These are phyloP conservation scores for Crithidia acanthocephali DNA, from an alignment of 208 protist species.

Conservation along the genomic window DNA sequence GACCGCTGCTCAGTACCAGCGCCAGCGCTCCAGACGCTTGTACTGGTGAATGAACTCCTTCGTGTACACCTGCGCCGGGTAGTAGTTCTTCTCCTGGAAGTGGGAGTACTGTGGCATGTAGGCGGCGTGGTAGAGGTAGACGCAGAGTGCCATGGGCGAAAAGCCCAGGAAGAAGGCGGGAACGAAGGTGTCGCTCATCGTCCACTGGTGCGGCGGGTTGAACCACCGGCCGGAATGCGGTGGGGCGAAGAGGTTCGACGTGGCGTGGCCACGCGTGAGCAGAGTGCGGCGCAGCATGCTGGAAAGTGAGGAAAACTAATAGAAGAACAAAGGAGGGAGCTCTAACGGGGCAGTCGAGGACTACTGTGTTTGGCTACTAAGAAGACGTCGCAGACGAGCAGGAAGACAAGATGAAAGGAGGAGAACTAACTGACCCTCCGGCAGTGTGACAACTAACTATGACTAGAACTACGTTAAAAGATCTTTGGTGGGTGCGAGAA, in stretches of 20 bases:
- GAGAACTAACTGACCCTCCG: neutral
- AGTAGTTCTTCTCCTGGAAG: constrained; percentile 93
- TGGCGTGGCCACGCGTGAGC: constrained; percentile 76
- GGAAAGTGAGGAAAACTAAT: neutral
- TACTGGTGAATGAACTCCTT: constrained; percentile 94
- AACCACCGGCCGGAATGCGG: constrained; percentile 91
- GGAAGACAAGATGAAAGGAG: constrained; percentile 7
- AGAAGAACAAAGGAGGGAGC: neutral
- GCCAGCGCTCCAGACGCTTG: constrained; percentile 90
- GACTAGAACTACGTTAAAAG: neutral
- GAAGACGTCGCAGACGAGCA: neutral
- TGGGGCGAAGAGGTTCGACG: constrained; percentile 89
- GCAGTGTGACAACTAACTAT: neutral
- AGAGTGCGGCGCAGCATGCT: constrained; percentile 78
- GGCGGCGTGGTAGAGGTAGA: constrained; percentile 88
- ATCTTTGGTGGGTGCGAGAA: too few species aligned
- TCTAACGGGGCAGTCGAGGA: too few species aligned
- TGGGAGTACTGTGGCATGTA: constrained; percentile 93
- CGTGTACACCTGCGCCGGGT: constrained; percentile 87
- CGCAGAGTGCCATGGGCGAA: constrained; percentile 76
- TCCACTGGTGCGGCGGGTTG: constrained; percentile 93
- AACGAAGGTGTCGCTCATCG: constrained; percentile 88
- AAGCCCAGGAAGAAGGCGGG: constrained; percentile 83
- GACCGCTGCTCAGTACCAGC: constrained; percentile 91
- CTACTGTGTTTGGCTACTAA: too few species aligned